Evolutionary conservation across 2,329 filamentous ascomycete species (phyloP).

Genomic region (Thermoascus crustaceus): DNA sequence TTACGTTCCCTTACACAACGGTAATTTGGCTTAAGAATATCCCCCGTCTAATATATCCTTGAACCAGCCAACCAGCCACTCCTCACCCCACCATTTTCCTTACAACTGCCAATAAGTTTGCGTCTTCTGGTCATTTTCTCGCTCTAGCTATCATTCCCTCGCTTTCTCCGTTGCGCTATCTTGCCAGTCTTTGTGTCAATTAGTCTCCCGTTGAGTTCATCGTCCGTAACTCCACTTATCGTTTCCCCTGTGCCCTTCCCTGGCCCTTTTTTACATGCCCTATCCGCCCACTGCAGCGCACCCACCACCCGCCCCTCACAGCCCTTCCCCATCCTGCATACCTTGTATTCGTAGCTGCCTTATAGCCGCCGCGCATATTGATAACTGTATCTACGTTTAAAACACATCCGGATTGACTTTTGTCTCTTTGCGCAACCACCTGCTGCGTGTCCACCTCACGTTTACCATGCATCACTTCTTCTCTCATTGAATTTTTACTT

Average conservation of each 20-base stretch:
- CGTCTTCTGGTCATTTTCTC: constrained; percentile 11
- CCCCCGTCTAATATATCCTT: constrained; percentile 23
- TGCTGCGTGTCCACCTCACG: constrained; percentile 35
- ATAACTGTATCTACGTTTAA: not conserved
- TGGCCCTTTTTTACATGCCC: constrained; percentile 1
- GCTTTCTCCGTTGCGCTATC: constrained; percentile 3
- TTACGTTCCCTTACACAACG: not conserved
- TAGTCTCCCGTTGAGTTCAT: constrained; percentile 1
- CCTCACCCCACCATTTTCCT: constrained; percentile 17
- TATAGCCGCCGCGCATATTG: not conserved
- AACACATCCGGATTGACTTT: not conserved
- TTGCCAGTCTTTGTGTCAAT: not conserved
- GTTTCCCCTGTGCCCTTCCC: not conserved
- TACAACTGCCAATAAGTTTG: constrained; percentile 11
- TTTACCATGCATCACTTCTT: constrained; percentile 43
- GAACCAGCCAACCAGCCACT: constrained; percentile 20
- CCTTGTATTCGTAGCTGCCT: not conserved
- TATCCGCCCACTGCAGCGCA: not conserved
- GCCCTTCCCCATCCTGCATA: constrained; percentile 1
- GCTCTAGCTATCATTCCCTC: constrained; percentile 11
- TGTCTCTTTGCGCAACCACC: constrained; percentile 13
- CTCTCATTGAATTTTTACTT: constrained; percentile 38
- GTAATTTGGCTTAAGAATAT: constrained; percentile 10
- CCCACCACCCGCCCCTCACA: constrained; percentile 1
- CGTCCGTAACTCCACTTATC: constrained; percentile 1